A percentile compares a stretch with the other conserved stretches of the same genome.
Evolutionary conservation across 176 grass and related monocot species (phyloP).

Genomic region (Carex pumila): DNA sequence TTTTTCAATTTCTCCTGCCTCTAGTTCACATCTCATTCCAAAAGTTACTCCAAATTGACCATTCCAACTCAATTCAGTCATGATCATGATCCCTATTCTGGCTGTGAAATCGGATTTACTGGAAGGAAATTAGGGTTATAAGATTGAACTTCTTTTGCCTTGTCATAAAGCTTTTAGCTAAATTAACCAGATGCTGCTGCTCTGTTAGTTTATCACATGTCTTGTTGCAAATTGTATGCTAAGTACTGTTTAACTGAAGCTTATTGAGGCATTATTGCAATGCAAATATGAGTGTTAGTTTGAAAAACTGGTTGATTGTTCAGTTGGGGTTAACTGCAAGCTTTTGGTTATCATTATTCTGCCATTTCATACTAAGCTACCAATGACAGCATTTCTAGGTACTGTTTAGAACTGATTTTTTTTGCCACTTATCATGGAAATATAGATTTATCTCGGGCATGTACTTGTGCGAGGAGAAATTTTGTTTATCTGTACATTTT

Average conservation of each 20-base stretch:
- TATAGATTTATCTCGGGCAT: background rate
- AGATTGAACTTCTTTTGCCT: background rate
- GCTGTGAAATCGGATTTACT: background rate
- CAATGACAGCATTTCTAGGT: background rate
- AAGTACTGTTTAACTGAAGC: background rate
- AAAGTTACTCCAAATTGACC: background rate
- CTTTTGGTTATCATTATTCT: background rate
- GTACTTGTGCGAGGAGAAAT: background rate
- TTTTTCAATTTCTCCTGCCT: too few relatives aligned
- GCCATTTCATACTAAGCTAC: background rate
- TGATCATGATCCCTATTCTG: background rate
- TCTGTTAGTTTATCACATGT: background rate
- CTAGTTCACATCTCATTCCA: too few relatives aligned
- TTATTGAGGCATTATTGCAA: background rate
- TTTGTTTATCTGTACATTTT: background rate
- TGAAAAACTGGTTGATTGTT: background rate
- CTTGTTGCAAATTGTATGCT: background rate
- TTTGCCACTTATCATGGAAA: background rate
- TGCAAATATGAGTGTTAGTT: background rate
- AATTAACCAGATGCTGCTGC: background rate
- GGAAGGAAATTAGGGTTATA: background rate
- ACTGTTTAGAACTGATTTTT: background rate
- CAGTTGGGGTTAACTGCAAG: background rate
- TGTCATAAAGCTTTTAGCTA: background rate
- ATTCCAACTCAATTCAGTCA: background rate